A percentile compares a stretch with the other conserved stretches of the same genome.
Evolutionary conservation across 768 basidiomycete species (phyloP).

Genomic region (Boletus sp.): DNA sequence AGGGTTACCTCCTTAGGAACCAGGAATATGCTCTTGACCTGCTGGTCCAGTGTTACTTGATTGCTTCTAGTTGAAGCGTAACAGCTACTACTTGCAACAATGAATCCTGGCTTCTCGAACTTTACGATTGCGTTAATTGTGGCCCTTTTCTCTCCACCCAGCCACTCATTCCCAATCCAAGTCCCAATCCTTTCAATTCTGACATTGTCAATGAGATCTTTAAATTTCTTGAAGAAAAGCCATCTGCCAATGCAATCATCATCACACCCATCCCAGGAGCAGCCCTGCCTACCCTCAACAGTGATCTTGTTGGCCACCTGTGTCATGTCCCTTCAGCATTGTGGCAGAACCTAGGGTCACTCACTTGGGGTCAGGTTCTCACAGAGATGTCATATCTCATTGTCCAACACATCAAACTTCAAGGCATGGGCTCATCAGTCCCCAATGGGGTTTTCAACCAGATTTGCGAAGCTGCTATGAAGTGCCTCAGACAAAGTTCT

Average conservation of each 20-base stretch:
- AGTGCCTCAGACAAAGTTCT: not conserved
- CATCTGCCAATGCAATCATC: not conserved
- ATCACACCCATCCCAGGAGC: not conserved
- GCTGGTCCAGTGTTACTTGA: too few relatives aligned
- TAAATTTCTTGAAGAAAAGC: not conserved
- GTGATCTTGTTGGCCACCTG: not conserved
- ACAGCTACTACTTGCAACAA: too few relatives aligned
- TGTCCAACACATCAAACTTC: not conserved
- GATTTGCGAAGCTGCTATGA: not conserved
- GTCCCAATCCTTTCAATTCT: not conserved
- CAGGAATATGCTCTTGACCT: too few relatives aligned
- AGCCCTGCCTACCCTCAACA: not conserved
- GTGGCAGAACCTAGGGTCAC: not conserved
- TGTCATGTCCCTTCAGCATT: not conserved
- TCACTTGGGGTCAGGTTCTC: not conserved
- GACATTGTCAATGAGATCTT: not conserved
- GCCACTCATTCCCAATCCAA: not conserved
- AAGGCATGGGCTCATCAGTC: not conserved
- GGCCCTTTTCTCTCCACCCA: not conserved
- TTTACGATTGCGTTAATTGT: not conserved
- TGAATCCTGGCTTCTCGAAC: not conserved
- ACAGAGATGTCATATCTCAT: not conserved
- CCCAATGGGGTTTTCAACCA: not conserved
- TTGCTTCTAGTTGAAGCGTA: too few relatives aligned
- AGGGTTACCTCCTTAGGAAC: too few relatives aligned